phyloP scores from a whole-genome alignment of 257 asterid species.

The Solanum dulcamara region DNA sequence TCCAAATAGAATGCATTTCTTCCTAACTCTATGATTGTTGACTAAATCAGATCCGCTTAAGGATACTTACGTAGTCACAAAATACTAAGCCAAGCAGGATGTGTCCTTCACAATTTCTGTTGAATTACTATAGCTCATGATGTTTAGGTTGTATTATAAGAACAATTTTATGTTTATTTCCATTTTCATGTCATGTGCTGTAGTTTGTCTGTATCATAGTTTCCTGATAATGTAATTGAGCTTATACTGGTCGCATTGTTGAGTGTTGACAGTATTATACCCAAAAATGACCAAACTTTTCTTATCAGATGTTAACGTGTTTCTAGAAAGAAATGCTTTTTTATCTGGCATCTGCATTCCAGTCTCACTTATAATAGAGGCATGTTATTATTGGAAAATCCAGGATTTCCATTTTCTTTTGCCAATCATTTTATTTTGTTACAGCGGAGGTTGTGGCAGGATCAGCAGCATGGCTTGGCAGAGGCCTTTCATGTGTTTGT shows the following conservation, averaged over 20 bases:
- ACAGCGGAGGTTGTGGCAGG: slow-evolving; percentile 87
- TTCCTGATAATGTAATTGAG: not conserved
- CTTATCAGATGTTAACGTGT: not conserved
- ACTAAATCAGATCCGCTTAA: not conserved
- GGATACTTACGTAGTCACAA: not conserved
- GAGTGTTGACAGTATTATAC: not conserved
- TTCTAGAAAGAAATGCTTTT: not conserved
- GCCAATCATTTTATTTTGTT: slow-evolving; percentile 22
- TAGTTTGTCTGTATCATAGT: not conserved
- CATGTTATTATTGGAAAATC: not conserved
- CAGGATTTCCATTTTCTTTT: slow-evolving; percentile 5
- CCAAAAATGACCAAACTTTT: not conserved
- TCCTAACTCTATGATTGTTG: not conserved
- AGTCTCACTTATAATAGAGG: not conserved
- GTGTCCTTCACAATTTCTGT: not conserved
- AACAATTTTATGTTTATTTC: not conserved
- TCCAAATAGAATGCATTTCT: not conserved
- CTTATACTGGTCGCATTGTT: not conserved
- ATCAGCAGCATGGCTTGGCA: slow-evolving; percentile 99
- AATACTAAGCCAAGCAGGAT: not conserved
- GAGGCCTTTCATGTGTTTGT: slow-evolving; percentile 95
- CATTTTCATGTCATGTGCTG: not conserved
- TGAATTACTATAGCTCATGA: not conserved
- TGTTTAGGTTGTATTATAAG: not conserved
- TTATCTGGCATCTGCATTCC: not conserved